These are phyloP conservation scores for Parietaria judaica DNA, from an alignment of 306 rosid species.

Conservation along the genomic window DNA sequence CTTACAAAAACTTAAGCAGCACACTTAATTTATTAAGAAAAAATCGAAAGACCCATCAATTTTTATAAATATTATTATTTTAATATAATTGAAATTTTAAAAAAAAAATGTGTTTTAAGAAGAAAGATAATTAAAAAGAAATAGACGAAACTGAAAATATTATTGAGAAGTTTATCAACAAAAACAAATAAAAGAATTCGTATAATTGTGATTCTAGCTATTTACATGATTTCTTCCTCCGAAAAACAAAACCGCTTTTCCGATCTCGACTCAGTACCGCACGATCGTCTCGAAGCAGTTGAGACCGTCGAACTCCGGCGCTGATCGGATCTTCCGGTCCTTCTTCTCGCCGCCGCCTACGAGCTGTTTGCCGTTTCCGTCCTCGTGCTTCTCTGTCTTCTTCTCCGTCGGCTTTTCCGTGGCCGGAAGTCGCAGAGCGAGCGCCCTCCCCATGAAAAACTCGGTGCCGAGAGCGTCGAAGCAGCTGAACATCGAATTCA, in stretches of 20 bases:
- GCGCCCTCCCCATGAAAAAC: conserved; percentile 18
- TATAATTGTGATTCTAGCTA: background rate
- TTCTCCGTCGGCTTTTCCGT: background rate
- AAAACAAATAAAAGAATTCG: background rate
- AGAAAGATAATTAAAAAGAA: too few species aligned
- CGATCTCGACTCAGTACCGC: background rate
- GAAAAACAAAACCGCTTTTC: background rate
- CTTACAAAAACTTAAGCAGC: too few species aligned
- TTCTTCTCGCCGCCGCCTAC: background rate
- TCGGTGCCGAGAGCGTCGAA: conserved; percentile 34
- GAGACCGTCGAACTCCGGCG: too few species aligned
- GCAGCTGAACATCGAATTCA: conserved; percentile 42
- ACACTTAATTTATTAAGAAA: too few species aligned
- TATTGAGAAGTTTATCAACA: too few species aligned
- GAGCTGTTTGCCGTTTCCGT: background rate
- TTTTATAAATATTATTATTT: too few species aligned
- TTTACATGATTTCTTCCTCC: background rate
- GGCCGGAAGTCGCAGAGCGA: background rate
- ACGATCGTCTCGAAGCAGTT: too few species aligned
- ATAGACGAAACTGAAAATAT: too few species aligned
- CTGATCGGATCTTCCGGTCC: too few species aligned
- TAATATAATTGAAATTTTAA: too few species aligned
- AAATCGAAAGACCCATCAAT: too few species aligned
- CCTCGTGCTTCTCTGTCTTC: background rate
- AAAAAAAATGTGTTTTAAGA: too few species aligned